Evolutionary conservation across 352 stramenopile genomes (phyloP).

Genomic region (Pythium aquatile): DNA sequence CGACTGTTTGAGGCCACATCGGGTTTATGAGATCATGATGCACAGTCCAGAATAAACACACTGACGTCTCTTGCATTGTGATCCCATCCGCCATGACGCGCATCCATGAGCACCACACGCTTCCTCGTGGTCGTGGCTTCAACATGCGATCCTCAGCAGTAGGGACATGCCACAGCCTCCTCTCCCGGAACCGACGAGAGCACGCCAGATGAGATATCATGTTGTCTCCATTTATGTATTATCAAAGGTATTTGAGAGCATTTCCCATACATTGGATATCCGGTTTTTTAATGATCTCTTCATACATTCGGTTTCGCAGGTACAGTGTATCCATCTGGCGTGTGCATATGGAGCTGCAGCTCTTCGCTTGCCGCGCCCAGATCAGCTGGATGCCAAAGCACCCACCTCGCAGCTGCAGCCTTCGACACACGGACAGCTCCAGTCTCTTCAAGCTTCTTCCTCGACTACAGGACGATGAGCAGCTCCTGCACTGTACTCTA

Average conservation of each 20-base stretch:
- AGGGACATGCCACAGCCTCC: not conserved
- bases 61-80: too few species aligned
- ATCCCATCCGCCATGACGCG: too few species aligned
- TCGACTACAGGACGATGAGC: not conserved
- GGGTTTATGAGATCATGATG: not conserved
- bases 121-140: not conserved
- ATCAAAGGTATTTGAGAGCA: not conserved
- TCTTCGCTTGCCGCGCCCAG: slow-evolving; percentile 9
- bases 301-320: not conserved
- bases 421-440: not conserved
- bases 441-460: not conserved
- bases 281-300: not conserved
- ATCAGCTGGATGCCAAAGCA: slow-evolving; percentile 8
- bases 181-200: not conserved
- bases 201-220: slow-evolving; percentile 17
- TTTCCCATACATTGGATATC: not conserved
- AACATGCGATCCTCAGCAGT: not conserved
- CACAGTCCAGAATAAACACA: too few species aligned
- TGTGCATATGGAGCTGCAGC: not conserved
- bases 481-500: not conserved
- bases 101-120: not conserved
- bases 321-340: slow-evolving; percentile 10
- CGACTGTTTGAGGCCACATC: slow-evolving; percentile 1
- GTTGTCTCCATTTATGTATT: not conserved
- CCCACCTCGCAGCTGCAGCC: slow-evolving; percentile 2